These are phyloP conservation scores for Colletotrichum ledebouriae DNA, from an alignment of 2,329 filamentous ascomycete species.

Conservation along the genomic window DNA sequence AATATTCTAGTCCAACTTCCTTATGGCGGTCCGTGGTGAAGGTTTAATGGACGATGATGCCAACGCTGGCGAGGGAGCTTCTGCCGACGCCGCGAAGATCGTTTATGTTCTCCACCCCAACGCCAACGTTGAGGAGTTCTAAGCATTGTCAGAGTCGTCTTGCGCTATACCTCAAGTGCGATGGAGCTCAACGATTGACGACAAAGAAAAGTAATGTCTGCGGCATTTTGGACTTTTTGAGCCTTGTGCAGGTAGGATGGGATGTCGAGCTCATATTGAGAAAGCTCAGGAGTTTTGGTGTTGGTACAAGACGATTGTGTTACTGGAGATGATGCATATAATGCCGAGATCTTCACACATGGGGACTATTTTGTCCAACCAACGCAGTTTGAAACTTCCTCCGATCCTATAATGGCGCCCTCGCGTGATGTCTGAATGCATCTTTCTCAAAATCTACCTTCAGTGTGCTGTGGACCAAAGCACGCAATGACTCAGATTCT, in stretches of 20 bases:
- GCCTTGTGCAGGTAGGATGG: constrained; percentile 15
- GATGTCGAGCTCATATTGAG: constrained; percentile 7
- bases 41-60: constrained; percentile 63
- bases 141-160: constrained; percentile 27
- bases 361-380: no score
- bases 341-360: not conserved
- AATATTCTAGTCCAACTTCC: constrained; percentile 78
- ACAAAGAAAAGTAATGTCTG: constrained; percentile 31
- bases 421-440: no score
- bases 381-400: no score
- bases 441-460: no score
- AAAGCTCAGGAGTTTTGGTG: constrained; percentile 35
- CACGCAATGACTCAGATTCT: no score
- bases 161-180: no score
- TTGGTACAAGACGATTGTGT: constrained; percentile 14
- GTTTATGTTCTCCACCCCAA: constrained; percentile 96
- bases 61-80: constrained; percentile 57
- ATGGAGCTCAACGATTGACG: constrained; percentile 3
- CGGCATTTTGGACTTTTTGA: constrained; percentile 25
- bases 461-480: no score
- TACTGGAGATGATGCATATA: constrained; percentile 1
- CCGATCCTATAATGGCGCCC: no score
- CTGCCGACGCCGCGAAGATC: constrained; percentile 63
- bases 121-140: constrained; percentile 81
- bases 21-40: constrained; percentile 82